Percentiles rank a stretch among this genome's conserved stretches.
These are phyloP conservation scores for Paraconiothyrium sp. DNA, from an alignment of 2,329 filamentous ascomycete genomes.

Conservation along the genomic window DNA sequence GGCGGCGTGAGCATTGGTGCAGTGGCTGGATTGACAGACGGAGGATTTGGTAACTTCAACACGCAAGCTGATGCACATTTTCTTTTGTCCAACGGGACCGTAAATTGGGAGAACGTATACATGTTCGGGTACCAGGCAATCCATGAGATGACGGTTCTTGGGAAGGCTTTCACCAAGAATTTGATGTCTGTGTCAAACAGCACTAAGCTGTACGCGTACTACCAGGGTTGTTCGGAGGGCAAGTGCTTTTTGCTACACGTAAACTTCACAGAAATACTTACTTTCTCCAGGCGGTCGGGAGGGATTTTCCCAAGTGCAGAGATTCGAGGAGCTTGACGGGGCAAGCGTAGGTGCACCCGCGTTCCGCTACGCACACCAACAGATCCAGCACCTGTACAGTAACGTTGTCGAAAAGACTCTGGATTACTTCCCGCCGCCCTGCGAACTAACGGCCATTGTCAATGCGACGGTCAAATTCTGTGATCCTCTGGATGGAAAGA, in stretches of 20 bases:
- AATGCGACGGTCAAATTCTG: too few relatives aligned
- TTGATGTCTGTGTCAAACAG: conserved; percentile 42
- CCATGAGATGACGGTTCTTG: conserved; percentile 60
- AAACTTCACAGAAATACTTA: neutral
- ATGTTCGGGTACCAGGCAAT: conserved; percentile 63
- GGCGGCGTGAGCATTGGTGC: conserved; percentile 57
- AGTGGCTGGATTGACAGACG: conserved; percentile 59
- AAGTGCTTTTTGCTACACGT: conserved; percentile 24
- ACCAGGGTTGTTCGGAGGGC: conserved; percentile 64
- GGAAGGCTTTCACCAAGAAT: conserved; percentile 53
- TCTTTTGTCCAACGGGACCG: conserved; percentile 54
- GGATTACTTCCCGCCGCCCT: too few relatives aligned
- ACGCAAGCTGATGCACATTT: conserved; percentile 46
- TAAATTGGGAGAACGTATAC: conserved; percentile 60
- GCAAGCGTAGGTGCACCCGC: neutral
- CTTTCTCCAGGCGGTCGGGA: neutral
- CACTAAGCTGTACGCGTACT: conserved; percentile 57
- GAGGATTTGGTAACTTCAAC: conserved; percentile 59
- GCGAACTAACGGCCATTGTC: too few relatives aligned
- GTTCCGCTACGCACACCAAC: too few relatives aligned
- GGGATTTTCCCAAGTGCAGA: neutral
- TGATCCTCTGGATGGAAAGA: too few relatives aligned
- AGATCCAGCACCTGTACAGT: too few relatives aligned
- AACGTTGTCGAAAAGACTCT: too few relatives aligned
- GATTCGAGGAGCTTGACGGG: neutral